A percentile compares a stretch with the other conserved stretches of the same genome.
phyloP scores from a whole-genome alignment of 108 stramenopile species.

The Nannochloropsis salina region DNA sequence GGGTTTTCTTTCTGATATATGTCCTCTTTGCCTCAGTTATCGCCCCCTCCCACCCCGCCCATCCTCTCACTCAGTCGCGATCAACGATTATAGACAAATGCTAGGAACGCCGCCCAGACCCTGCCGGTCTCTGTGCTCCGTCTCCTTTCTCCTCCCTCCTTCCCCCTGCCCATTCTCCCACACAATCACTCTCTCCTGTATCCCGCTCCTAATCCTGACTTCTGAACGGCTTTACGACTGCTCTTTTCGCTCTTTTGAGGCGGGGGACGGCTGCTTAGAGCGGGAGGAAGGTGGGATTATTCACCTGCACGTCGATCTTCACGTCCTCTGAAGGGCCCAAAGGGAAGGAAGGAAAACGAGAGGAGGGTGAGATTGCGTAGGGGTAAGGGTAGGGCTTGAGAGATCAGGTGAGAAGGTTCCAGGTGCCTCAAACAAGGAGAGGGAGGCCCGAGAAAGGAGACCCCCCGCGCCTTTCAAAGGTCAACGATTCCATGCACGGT shows the following conservation, averaged over 20 bases:
- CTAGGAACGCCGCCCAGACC: not conserved
- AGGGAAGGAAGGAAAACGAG: not conserved
- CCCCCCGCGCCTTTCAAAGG: too few species aligned
- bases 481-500: not conserved
- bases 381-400: not conserved
- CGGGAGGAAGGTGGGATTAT: slow-evolving; percentile 1
- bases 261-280: not conserved
- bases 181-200: not conserved
- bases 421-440: not conserved
- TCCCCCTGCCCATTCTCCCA: not conserved
- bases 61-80: not conserved
- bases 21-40: not conserved
- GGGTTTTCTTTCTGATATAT: not conserved
- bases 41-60: not conserved
- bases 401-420: not conserved
- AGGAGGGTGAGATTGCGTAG: not conserved
- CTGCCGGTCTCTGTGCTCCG: not conserved
- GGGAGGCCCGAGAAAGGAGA: not conserved
- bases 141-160: not conserved
- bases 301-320: not conserved
- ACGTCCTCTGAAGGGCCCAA: not conserved
- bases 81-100: not conserved
- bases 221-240: not conserved
- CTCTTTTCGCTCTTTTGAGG: too few species aligned
- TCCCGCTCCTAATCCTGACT: not conserved